Percentiles rank a stretch among this genome's conserved stretches.
Evolutionary conservation across 257 asterid species (phyloP).

Genomic region (Euphrasia confusa): DNA sequence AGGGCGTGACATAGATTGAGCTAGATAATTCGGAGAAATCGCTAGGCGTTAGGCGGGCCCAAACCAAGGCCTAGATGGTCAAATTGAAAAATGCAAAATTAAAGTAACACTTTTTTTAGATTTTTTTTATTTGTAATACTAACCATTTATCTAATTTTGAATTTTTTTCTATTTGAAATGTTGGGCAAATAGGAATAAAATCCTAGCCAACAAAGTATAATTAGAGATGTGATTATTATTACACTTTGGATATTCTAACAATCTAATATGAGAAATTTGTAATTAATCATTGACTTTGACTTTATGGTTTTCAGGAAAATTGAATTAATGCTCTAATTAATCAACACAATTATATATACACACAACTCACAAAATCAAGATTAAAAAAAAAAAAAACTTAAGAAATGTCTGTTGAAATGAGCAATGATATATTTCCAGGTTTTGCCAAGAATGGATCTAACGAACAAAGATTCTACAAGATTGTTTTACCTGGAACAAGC

Average conservation of each 20-base stretch:
- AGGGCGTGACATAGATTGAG: too few relatives aligned
- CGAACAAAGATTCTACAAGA: conserved; percentile 22
- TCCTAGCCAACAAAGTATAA: not conserved
- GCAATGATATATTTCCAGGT: not conserved
- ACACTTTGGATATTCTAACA: not conserved
- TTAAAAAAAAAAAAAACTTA: not conserved
- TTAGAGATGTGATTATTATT: conserved; percentile 11
- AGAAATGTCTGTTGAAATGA: not conserved
- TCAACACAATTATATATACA: not conserved
- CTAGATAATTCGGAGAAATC: too few relatives aligned
- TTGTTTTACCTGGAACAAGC: conserved; percentile 23
- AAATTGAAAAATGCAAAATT: too few relatives aligned
- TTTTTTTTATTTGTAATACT: too few relatives aligned
- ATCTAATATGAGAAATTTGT: not conserved
- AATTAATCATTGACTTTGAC: not conserved
- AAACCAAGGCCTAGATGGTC: too few relatives aligned
- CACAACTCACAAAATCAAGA: not conserved
- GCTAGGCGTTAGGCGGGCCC: too few relatives aligned
- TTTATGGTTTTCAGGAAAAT: conserved; percentile 13
- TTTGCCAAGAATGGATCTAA: not conserved
- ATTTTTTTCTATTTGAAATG: too few relatives aligned
- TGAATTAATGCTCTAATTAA: conserved; percentile 9
- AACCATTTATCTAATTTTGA: too few relatives aligned
- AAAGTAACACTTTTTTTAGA: too few relatives aligned
- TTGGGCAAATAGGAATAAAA: conserved; percentile 1